These are phyloP conservation scores for Isatis lusitanica DNA, from an alignment of 441 rosid genomes.

Conservation along the genomic window DNA sequence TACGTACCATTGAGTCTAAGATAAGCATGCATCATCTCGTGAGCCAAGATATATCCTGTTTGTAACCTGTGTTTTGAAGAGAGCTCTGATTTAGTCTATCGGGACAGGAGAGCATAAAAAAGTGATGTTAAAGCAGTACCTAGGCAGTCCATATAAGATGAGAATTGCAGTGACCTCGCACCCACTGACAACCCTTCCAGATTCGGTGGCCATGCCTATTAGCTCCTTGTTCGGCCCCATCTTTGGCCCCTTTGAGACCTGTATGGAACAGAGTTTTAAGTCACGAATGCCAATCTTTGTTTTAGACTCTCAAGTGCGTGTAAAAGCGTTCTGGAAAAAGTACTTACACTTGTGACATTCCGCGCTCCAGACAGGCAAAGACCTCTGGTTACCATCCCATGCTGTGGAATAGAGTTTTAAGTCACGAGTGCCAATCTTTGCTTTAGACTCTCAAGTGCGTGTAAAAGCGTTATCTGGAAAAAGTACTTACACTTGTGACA, in stretches of 20 bases:
- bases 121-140: conserved; percentile 42
- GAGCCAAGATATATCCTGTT: conserved; percentile 4
- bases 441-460: background rate
- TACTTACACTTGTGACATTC: background rate
- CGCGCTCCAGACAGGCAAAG: background rate
- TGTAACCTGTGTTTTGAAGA: background rate
- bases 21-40: conserved; percentile 9
- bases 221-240: background rate
- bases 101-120: background rate
- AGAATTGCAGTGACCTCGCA: conserved; percentile 98
- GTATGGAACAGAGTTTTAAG: background rate
- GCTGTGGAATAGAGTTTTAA: too few relatives aligned
- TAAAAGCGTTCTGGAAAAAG: background rate
- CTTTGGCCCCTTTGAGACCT: background rate
- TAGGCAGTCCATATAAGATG: conserved; percentile 85
- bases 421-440: conserved; percentile 27
- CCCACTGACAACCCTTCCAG: conserved; percentile 46
- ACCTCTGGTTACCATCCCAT: background rate
- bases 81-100: background rate
- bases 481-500: background rate
- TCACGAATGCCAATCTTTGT: conserved; percentile 23
- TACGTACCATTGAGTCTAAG: conserved; percentile 41
- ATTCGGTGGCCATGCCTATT: background rate
- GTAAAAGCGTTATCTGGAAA: background rate
- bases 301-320: background rate